Evolutionary conservation across 768 basidiomycete species (phyloP), one percentile per base, ranked within the genome.

Genomic region (Lactarius quietus): DNA sequence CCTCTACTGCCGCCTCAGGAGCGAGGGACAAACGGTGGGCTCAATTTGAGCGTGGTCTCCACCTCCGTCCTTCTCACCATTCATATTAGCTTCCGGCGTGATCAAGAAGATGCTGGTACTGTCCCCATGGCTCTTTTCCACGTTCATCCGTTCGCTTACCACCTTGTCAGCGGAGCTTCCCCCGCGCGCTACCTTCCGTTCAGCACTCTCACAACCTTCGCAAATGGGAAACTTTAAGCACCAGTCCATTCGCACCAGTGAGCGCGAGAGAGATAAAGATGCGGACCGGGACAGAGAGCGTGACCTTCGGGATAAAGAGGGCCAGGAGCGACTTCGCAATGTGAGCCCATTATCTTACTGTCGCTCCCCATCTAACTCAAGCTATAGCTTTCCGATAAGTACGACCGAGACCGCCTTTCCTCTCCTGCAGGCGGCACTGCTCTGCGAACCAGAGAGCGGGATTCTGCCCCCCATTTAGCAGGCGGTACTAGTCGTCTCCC

Each of bases 191-290:
- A 81, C 86, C 8, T 93, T 92, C 72, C 85, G 90, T 35, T 82
- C 90, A 15, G 80, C 84, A 17, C 78, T 89, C 57, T 84, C 89
- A 29, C 92, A 94, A 71, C 90, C 91, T 31, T 91, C 92, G 39
- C 92, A 93, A 77, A 94, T 94, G 92, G 92, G 92, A 56, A 93
- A 92, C 73, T 94, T 94, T 76, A 90, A 92, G 73, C 92, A 93
- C 72, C 92, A 94, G 70, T 91, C 92, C 14, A 76, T 88, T 70
- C 89, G 90, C 60, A 79, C 84, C 18, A 80, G 78, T 51, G 89
- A 90, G 74, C 83, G 87, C 43, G 76, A 76, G 20, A 68, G 70
- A 53, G 78, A 78, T 38, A 73, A 72, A 54, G 77, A 78, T 14
- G 35, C 74, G 9, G 87, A 82, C 64, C 77, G 75, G 62, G 82